Evolutionary conservation across 495 filamentous ascomycete species (phyloP).

Genomic region (Penicillium coffeae): DNA sequence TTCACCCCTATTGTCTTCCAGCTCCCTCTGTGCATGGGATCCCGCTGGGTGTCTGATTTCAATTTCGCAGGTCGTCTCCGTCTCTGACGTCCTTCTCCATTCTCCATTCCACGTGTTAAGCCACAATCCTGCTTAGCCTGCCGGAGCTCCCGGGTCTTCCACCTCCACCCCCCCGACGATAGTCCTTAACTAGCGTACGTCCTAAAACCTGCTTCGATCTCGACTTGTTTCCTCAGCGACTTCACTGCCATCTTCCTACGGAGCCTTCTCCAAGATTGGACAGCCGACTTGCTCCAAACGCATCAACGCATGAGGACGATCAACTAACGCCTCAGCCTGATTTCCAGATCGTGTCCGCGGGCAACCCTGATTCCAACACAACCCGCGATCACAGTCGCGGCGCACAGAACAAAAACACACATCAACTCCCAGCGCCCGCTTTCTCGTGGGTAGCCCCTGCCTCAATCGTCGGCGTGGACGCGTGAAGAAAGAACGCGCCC

Average conservation of each 20-base stretch:
- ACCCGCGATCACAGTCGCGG: not conserved
- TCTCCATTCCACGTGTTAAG: conserved; percentile 26
- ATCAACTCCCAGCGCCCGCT: not conserved
- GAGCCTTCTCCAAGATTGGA: not conserved
- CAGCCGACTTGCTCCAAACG: not conserved
- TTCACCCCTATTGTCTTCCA: not conserved
- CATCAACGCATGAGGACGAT: conserved; percentile 3
- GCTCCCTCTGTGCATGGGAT: not conserved
- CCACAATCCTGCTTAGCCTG: conserved; percentile 14
- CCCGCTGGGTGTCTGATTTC: conserved; percentile 3
- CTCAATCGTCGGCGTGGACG: conserved; percentile 18
- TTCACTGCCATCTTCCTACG: not conserved
- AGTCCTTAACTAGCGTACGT: conserved; percentile 16
- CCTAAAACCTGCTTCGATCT: conserved; percentile 1
- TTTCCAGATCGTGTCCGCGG: conserved; percentile 3
- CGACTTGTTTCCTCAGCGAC: not conserved
- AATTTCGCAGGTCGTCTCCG: conserved; percentile 6
- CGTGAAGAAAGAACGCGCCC: conserved; percentile 14
- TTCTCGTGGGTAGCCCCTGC: conserved; percentile 17
- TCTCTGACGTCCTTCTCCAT: conserved; percentile 6
- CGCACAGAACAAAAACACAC: not conserved
- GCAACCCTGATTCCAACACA: conserved; percentile 1
- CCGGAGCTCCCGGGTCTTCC: conserved; percentile 26
- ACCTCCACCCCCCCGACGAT: conserved; percentile 9
- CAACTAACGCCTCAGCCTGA: conserved; percentile 7